Evolutionary conservation across 2,329 filamentous ascomycete species (phyloP), one percentile per base, ranked within the genome.

Genomic region (Juglanconis sp.): DNA sequence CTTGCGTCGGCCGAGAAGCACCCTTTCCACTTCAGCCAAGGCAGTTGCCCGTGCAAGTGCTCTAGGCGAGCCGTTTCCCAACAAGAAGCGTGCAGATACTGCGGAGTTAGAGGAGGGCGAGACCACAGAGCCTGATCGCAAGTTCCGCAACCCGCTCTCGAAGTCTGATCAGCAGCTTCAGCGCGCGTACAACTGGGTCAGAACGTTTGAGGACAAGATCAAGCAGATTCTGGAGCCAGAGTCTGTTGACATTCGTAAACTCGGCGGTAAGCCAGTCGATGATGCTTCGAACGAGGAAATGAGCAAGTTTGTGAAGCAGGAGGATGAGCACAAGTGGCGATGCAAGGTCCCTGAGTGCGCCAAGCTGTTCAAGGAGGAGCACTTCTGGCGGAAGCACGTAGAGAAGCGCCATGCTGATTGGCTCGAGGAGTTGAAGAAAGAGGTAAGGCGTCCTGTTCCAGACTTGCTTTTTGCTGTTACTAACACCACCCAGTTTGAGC

Each of bases 381-480:
- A 94, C 68, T 99, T 99, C 73, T 99, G 96, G 94, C 88, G 87
- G 70, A 99, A 99, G 80, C 95, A 99, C 69, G 88, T 98, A 15
- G 94, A 98, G 76, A 99, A 99, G 78, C 87, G 96, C 60, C 95
- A 99, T 73, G 73, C 84, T 0, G 94, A 98, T 57, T 99, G 93
- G 90, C 83, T 90, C 49, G 88, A 93, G 38, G 84, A 79, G 56
- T 78, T 97, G 65, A 89, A 88, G 72, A 87, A 89, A 71, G 94
- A 97, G 78, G 93, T 96, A 81, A 80, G 87, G 15, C 15, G 9
- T 48, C 46, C 5, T 31, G 5, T 7, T 24, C 36, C 11, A 30
- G 10, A 17, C 15, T n/a, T 44, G 15, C 24, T 50, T 42, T 47
- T n/a, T 36, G 31, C 32, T 50, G 38, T n/a, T 36, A 50, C 55